Conservation (phyloP, 2,329 filamentous ascomycete species). For the Ophiostoma sp. region DNA sequence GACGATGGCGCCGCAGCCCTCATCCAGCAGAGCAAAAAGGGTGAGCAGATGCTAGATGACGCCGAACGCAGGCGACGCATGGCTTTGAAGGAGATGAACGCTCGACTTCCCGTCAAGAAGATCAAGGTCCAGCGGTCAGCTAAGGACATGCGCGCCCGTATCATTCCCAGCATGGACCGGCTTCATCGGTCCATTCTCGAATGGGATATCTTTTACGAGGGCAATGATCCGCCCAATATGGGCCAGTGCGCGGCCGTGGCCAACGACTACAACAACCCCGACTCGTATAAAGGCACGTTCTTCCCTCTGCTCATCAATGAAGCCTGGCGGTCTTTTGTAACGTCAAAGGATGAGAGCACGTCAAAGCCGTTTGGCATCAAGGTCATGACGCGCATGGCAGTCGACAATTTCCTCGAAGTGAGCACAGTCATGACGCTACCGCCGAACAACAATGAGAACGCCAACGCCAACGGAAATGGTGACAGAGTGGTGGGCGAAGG, state of each 20-base stretch:
- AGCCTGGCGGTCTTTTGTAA: constrained; percentile 93
- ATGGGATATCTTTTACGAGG: constrained; percentile 93
- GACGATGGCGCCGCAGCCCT: constrained; percentile 58
- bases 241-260: constrained; percentile 74
- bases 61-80: constrained; percentile 51
- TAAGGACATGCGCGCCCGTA: constrained; percentile 90
- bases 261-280: constrained; percentile 72
- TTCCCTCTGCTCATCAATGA: constrained; percentile 87
- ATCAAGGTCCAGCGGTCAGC: constrained; percentile 74
- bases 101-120: constrained; percentile 77
- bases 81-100: constrained; percentile 49
- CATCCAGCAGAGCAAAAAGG: constrained; percentile 49
- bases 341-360: constrained; percentile 81
- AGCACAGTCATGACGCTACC: constrained; percentile 74
- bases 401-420: constrained; percentile 91
- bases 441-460: constrained; percentile 52
- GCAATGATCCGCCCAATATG: constrained; percentile 79
- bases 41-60: constrained; percentile 51
- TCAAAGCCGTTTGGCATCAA: constrained; percentile 84
- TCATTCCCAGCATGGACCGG: constrained; percentile 83
- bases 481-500: constrained; percentile 64
- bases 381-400: constrained; percentile 80
- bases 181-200: constrained; percentile 83
- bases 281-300: constrained; percentile 84
- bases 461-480: constrained; percentile 50